Percentiles rank a stretch among this genome's conserved stretches.
These are phyloP conservation scores for Fraxinus sp. DNA, from an alignment of 305 asterid species.

Conservation along the genomic window DNA sequence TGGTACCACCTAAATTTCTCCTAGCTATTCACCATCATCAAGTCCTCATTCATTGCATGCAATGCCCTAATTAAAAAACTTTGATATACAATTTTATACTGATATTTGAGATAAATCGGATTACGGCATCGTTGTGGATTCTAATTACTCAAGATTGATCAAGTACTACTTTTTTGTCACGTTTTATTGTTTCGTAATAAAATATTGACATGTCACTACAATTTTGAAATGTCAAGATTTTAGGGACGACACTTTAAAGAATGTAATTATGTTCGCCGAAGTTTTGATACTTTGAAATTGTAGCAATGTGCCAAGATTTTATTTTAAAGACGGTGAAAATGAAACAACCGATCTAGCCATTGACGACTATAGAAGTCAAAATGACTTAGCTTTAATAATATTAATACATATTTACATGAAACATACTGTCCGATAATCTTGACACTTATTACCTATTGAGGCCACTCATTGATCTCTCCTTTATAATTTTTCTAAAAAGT, in stretches of 20 bases:
- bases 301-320: not conserved
- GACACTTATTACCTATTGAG: not conserved
- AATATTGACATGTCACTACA: not conserved
- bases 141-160: too few relatives aligned
- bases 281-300: not conserved
- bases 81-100: not conserved
- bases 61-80: not conserved
- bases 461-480: not conserved
- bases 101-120: not conserved
- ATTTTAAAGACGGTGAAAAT: not conserved
- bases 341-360: not conserved
- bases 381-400: not conserved
- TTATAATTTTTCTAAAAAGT: not conserved
- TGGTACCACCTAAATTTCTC: not conserved
- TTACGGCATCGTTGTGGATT: too few relatives aligned
- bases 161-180: not conserved
- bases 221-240: not conserved
- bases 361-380: too few relatives aligned
- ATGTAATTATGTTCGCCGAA: not conserved
- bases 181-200: not conserved
- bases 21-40: slow-evolving; percentile 4
- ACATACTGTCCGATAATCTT: not conserved
- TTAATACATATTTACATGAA: not conserved
- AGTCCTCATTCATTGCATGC: slow-evolving; percentile 12
- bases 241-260: not conserved